phyloP scores from a whole-genome alignment of 2,329 filamentous ascomycete genomes.

The Colletotrichum destructivum region DNA sequence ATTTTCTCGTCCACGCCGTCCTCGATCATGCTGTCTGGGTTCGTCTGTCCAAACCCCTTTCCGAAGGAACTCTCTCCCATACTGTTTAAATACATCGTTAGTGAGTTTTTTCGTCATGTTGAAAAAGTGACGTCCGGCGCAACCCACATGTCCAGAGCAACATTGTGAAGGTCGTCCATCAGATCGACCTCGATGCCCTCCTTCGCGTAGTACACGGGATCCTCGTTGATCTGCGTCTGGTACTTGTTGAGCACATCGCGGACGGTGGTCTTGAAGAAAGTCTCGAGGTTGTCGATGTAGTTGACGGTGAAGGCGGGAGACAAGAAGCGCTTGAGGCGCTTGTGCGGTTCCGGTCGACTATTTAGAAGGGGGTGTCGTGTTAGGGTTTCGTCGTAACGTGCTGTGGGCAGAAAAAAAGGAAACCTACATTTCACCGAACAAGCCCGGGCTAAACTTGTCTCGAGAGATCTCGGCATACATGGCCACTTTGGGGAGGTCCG shows the following conservation, averaged over 20 bases:
- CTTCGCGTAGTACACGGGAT: slow-evolving; percentile 30
- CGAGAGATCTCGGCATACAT: slow-evolving; percentile 46
- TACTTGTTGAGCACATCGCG: slow-evolving; percentile 37
- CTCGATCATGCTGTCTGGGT: slow-evolving; percentile 41
- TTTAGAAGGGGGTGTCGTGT: not conserved
- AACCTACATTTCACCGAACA: slow-evolving; percentile 46
- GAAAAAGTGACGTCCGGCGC: not conserved
- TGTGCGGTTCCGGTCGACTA: slow-evolving; percentile 46
- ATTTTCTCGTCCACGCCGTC: slow-evolving; percentile 34
- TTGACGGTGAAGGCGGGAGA: slow-evolving; percentile 47
- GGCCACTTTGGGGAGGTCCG: slow-evolving; percentile 45
- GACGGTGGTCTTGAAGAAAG: slow-evolving; percentile 44
- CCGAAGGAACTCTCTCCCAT: slow-evolving; percentile 49
- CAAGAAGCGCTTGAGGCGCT: slow-evolving; percentile 46
- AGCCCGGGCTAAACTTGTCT: slow-evolving; percentile 42
- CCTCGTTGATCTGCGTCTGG: slow-evolving; percentile 24
- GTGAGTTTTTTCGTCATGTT: not conserved
- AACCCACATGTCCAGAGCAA: slow-evolving; percentile 47
- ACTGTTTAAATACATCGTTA: slow-evolving; percentile 1
- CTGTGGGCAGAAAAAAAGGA: not conserved
- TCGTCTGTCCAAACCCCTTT: slow-evolving; percentile 48
- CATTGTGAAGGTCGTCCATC: slow-evolving; percentile 49
- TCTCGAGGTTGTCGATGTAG: slow-evolving; percentile 47
- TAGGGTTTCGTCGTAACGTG: not conserved
- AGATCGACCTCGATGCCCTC: slow-evolving; percentile 45